These are phyloP conservation scores for Neolentinus lepideus DNA, from an alignment of 1,284 basidiomycete genomes.

Conservation along the genomic window DNA sequence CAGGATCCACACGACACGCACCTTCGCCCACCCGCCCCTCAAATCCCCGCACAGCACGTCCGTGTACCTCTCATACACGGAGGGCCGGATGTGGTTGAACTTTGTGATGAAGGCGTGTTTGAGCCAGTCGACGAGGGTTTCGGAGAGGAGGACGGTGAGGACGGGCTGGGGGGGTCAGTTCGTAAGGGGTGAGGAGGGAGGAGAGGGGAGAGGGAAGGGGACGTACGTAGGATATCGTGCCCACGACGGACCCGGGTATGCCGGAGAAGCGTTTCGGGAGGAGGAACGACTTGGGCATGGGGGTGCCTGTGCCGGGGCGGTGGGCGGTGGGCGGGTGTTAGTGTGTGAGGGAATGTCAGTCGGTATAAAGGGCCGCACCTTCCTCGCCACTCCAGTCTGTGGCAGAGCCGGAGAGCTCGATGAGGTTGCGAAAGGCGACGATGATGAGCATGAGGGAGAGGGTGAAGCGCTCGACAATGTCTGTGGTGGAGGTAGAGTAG, in stretches of 20 bases:
- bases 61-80: slow-evolving; percentile 92
- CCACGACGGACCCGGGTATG: slow-evolving; percentile 47
- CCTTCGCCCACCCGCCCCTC: slow-evolving; percentile 70
- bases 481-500: too few species aligned
- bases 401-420: slow-evolving; percentile 89
- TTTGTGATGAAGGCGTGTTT: slow-evolving; percentile 99
- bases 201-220: background rate
- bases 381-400: slow-evolving; percentile 63
- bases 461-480: slow-evolving; percentile 98
- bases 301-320: too few species aligned
- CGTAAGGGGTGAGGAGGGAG: background rate
- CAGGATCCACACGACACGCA: too few species aligned
- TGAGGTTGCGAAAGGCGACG: slow-evolving; percentile 92
- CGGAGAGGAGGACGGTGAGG: slow-evolving; percentile 84
- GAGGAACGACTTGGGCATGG: slow-evolving; percentile 45
- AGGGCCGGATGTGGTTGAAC: slow-evolving; percentile 92
- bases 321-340: background rate
- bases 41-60: slow-evolving; percentile 96
- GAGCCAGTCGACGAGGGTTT: slow-evolving; percentile 97
- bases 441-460: slow-evolving; percentile 87
- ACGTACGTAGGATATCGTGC: slow-evolving; percentile 87
- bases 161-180: slow-evolving; percentile 58
- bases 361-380: background rate
- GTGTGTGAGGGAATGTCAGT: background rate
- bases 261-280: background rate